Base-by-base conservation (phyloP, 805 yeast genomes). In the Kodamaea neixiangensis region DNA sequence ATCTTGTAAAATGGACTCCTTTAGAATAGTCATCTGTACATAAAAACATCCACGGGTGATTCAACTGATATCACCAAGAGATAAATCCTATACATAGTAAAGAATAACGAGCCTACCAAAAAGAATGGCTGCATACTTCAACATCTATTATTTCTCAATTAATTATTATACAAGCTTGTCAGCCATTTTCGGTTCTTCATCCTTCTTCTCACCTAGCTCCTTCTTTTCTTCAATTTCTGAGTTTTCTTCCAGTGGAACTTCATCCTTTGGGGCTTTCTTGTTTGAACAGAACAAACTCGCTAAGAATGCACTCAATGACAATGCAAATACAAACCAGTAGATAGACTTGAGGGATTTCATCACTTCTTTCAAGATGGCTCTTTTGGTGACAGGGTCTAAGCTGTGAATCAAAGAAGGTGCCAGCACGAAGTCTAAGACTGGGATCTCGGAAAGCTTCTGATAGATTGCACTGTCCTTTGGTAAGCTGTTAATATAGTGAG, bases 401-500 rank as follows among this genome's bases (percentile, higher is more conserved):
- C 20, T 15, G 43, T 65, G 56, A 18, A 72, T 64, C 7, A 63
- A 21, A 6, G 51, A 48, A 1, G 77, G 76, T 11, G 69, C 52
- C 21, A 61, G 55, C 18, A 64, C 54, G 17, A 66, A 51, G 7
- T 49, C 42, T 13, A 41, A 49, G 2, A 59, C 48, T 5, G 63
- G 54, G 13, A 51, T 31, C 20, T 48, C 40, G 20, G 49, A 48
- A 18, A 67, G 50, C 6, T 39, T 31, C 20, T 51, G 44, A 41
- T 58, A 60, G 3, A 35, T 50, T 31, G 52, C 53, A 1, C 59
- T 56, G 7, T 42, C 45, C 1, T 15, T 7, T 7, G 54, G 46
- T 22, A 64, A 40, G 3, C n/a, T 39, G 4, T 6, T 34, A 1
- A 69, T 14, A 2, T 66, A 69, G 55, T 85, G 82, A 67, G 91